phyloP scores from a whole-genome alignment of 148 eudicot species.

The Polygonum aviculare region DNA sequence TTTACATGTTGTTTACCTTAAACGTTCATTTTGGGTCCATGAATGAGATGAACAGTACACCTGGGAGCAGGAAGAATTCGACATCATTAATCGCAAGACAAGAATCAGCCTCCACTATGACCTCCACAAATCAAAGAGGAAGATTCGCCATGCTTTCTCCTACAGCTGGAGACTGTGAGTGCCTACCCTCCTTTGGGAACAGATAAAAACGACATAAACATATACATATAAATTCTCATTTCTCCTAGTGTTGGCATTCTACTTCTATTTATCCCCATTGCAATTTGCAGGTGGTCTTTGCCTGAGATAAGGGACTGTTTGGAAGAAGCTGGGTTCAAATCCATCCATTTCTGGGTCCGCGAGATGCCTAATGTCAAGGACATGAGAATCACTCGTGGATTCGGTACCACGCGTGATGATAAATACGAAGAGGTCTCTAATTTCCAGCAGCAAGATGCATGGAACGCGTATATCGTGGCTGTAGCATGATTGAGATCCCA shows the following conservation, averaged over 20 bases:
- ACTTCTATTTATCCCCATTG: no score
- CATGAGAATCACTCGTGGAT: constrained; percentile 53
- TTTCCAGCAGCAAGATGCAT: constrained; percentile 86
- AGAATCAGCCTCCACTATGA: constrained; percentile 89
- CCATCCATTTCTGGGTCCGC: constrained; percentile 84
- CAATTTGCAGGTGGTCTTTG: constrained; percentile 72
- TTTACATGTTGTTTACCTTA: not conserved
- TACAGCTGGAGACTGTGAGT: constrained; percentile 99
- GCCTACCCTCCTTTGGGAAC: not conserved
- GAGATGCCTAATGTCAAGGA: constrained; percentile 68
- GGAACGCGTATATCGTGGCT: constrained; percentile 93
- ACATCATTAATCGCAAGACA: constrained; percentile 74
- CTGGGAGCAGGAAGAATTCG: constrained; percentile 97
- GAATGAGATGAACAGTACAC: constrained; percentile 41
- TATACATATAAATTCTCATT: not conserved
- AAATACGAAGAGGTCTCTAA: constrained; percentile 81
- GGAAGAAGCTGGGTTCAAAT: constrained; percentile 79
- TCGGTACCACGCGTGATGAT: constrained; percentile 58
- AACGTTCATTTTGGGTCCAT: not conserved
- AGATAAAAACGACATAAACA: not conserved
- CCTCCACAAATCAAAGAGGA: constrained; percentile 57
- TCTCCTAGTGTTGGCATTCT: not conserved
- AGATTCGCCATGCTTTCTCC: constrained; percentile 80
- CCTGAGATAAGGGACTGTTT: constrained; percentile 91
- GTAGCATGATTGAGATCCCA: constrained; percentile 30